Base-by-base conservation (phyloP, 805 yeast species). In the Sugiyamaella boreocaroliniensis region DNA sequence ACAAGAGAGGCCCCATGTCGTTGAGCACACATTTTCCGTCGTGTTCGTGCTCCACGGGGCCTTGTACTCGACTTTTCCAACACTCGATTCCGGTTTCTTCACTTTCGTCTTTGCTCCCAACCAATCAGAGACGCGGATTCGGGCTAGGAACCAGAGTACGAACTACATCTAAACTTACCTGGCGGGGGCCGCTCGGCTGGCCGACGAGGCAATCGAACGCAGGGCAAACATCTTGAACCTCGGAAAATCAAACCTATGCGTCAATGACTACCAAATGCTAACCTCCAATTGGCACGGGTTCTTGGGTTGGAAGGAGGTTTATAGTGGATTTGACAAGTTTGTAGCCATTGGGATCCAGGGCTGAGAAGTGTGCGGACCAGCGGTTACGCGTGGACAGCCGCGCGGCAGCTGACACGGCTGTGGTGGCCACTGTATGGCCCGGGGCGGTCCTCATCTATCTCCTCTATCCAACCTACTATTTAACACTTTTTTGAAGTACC, bases 151-250 rank as follows among this genome's bases (percentile, higher is more conserved):
- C 18, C 50, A 48, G 19, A 40, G 37, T 29, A 18, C 45, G 18
- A 14, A 40, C 7, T 34, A 32, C 44, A 43, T 22, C 29, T 22
- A 20, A 20, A 60, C 65, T 55, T 44, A 62, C 66, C 63, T 52
- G 49, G 55, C 53, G 32, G 64, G 56, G 45, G 62, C 55, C 51
- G 59, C 56, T 51, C 57, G 53, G 50, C 53, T 58, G 41, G 58
- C 63, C 51, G 65, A 57, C 52, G 60, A 56, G 42, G 57, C 62
- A 52, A 63, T 54, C 42, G 64, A 50, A 48, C 67, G 62, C 50
- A 64, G 52, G 45, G 64, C 60, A 51, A 64, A 62, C 67, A 64
- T 64, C 37, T 4, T 32, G 37, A 32, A 32, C 37, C n/a, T 32
- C 37, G 37, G 37, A 14, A 32, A 32, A 32, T 32, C n/a, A 22